Percentiles rank a stretch among this genome's conserved stretches.
Evolutionary conservation across 768 basidiomycete species (phyloP).

Genomic region (Russula griseocarnosa): DNA sequence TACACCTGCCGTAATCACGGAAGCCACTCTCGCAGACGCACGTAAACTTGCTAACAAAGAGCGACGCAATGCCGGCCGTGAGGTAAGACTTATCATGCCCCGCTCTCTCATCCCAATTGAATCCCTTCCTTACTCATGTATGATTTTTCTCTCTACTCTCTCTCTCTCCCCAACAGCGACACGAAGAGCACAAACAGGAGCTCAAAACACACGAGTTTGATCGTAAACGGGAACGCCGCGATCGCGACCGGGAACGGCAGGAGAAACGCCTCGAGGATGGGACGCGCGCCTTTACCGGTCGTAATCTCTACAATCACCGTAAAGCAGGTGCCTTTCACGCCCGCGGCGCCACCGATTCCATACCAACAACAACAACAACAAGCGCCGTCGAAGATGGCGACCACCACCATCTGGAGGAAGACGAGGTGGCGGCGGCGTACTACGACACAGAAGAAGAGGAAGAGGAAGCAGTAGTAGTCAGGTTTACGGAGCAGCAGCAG

Average conservation of each 20-base stretch:
- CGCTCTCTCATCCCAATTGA: not conserved
- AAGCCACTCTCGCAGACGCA: not conserved
- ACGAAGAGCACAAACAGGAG: conserved; percentile 16
- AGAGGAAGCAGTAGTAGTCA: no score
- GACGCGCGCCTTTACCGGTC: conserved; percentile 2
- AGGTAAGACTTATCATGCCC: not conserved
- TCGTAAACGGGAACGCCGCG: not conserved
- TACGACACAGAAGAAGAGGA: not conserved
- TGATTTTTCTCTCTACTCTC: no score
- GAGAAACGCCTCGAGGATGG: conserved; percentile 3
- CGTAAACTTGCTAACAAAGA: conserved; percentile 17
- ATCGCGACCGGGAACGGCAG: not conserved
- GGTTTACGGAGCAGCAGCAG: no score
- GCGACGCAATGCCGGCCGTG: conserved; percentile 20
- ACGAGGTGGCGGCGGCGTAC: not conserved
- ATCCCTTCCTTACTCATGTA: no score
- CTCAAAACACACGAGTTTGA: not conserved
- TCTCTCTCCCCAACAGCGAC: not conserved
- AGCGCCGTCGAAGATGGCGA: not conserved
- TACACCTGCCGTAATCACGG: not conserved
- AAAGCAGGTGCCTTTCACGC: not conserved
- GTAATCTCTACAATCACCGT: conserved; percentile 4
- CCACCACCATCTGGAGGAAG: no score
- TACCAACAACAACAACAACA: no score
- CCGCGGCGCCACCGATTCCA: no score